Conservation (phyloP, 2,329 filamentous ascomycete species). For the Pseudocercospora musae region DNA sequence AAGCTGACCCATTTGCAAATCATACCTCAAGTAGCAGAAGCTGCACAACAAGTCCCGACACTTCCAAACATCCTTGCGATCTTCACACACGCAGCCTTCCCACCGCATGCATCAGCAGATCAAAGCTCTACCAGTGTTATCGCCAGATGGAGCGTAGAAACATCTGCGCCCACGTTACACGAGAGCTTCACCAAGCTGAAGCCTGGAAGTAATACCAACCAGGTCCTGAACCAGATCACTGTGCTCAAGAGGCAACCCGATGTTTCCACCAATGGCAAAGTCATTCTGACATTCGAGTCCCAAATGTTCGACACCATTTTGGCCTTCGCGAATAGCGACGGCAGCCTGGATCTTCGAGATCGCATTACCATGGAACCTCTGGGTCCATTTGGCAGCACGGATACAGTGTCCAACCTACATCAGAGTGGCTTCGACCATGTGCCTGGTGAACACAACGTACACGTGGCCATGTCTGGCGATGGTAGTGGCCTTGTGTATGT, state of each 20-base stretch:
- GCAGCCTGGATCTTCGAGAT: constrained; percentile 76
- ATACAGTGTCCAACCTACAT: constrained; percentile 65
- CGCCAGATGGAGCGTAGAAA: constrained; percentile 75
- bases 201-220: constrained; percentile 18
- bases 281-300: constrained; percentile 65
- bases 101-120: constrained; percentile 50
- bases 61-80: constrained; percentile 63
- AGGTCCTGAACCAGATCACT: constrained; percentile 31
- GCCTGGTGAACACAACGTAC: constrained; percentile 54
- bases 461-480: constrained; percentile 49
- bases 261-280: constrained; percentile 61
- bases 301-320: constrained; percentile 70
- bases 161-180: constrained; percentile 38
- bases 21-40: constrained; percentile 52
- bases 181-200: constrained; percentile 39
- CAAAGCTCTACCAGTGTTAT: constrained; percentile 70
- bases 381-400: constrained; percentile 61
- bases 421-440: constrained; percentile 76
- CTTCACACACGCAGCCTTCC: constrained; percentile 55
- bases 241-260: constrained; percentile 65
- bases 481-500: constrained; percentile 46
- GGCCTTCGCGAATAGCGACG: constrained; percentile 73
- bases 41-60: constrained; percentile 49
- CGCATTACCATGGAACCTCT: constrained; percentile 65
- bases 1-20: constrained; percentile 28